phyloP scores from a whole-genome alignment of 352 stramenopile genomes.

The Globisporangium uncinulatum region DNA sequence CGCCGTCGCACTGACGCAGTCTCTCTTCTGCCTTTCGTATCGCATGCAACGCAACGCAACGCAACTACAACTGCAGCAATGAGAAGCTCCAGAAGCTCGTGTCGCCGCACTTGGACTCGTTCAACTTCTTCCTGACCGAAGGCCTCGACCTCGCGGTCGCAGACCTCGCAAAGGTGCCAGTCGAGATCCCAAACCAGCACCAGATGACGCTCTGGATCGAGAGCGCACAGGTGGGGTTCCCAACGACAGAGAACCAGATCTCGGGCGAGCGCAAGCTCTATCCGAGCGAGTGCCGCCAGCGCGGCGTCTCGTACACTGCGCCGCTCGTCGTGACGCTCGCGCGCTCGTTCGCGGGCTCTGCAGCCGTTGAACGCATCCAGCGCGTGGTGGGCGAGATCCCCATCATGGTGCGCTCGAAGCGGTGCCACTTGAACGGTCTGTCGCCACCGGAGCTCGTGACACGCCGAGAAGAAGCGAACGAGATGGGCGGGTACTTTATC shows the following conservation, averaged over 20 bases:
- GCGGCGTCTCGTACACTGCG: slow-evolving; percentile 95
- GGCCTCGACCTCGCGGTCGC: slow-evolving; percentile 91
- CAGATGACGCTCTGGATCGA: slow-evolving; percentile 89
- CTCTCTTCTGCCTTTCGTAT: neutral
- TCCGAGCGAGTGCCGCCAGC: slow-evolving; percentile 95
- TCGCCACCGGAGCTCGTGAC: slow-evolving; percentile 85
- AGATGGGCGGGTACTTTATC: slow-evolving; percentile 99
- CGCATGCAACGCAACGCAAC: neutral
- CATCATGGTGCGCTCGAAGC: slow-evolving; percentile 97
- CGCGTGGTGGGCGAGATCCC: slow-evolving; percentile 93
- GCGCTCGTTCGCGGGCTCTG: slow-evolving; percentile 68
- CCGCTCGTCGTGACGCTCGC: slow-evolving; percentile 92
- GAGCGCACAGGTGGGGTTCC: slow-evolving; percentile 92
- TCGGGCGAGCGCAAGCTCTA: slow-evolving; percentile 82
- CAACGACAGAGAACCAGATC: slow-evolving; percentile 77
- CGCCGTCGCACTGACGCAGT: neutral
- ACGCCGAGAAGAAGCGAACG: slow-evolving; percentile 91
- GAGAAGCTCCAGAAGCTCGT: slow-evolving; percentile 88
- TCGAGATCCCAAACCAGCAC: slow-evolving; percentile 88
- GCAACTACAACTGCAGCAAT: slow-evolving; percentile 32
- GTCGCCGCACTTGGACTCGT: slow-evolving; percentile 96
- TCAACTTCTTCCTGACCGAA: slow-evolving; percentile 97
- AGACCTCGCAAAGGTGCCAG: slow-evolving; percentile 87
- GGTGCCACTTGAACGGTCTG: slow-evolving; percentile 92
- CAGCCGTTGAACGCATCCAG: slow-evolving; percentile 81